Percentiles rank a stretch among this genome's conserved stretches.
Conservation (phyloP, 352 stramenopile genomes). For the Phytopythium aichiense region DNA sequence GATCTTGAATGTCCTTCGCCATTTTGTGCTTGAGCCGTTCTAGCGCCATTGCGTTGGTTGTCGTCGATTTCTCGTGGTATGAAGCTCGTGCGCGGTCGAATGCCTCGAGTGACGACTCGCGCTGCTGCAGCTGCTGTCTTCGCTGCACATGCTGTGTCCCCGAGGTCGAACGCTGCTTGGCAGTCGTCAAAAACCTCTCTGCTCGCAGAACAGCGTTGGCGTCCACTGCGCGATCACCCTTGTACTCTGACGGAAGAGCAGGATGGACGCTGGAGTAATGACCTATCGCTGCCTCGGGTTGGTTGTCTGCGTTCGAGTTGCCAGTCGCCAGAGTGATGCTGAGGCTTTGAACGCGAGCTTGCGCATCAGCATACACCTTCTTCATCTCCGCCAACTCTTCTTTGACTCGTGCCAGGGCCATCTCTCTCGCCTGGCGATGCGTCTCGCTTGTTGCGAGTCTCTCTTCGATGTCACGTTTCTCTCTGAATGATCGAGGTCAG, state of each 20-base stretch:
- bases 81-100: neutral
- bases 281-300: neutral
- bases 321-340: neutral
- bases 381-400: constrained; percentile 33
- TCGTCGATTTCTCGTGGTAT: neutral
- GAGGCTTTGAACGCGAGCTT: constrained; percentile 25
- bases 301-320: neutral
- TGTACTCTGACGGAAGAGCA: neutral
- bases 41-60: constrained; percentile 32
- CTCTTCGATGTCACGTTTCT: constrained; percentile 48
- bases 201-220: neutral
- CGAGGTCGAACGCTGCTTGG: neutral
- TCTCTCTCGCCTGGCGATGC: constrained; percentile 31
- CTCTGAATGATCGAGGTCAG: constrained; percentile 17
- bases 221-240: neutral
- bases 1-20: constrained; percentile 32
- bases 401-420: constrained; percentile 28
- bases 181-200: neutral
- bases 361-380: constrained; percentile 29
- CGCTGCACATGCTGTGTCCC: neutral
- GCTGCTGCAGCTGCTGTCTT: neutral
- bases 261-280: neutral
- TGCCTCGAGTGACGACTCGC: neutral
- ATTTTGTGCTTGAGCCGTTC: constrained; percentile 34
- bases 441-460: constrained; percentile 32